Percentiles rank a stretch among this genome's conserved stretches.
Conservation (phyloP, 805 yeast species). For the Monosporozyma siamensis region DNA sequence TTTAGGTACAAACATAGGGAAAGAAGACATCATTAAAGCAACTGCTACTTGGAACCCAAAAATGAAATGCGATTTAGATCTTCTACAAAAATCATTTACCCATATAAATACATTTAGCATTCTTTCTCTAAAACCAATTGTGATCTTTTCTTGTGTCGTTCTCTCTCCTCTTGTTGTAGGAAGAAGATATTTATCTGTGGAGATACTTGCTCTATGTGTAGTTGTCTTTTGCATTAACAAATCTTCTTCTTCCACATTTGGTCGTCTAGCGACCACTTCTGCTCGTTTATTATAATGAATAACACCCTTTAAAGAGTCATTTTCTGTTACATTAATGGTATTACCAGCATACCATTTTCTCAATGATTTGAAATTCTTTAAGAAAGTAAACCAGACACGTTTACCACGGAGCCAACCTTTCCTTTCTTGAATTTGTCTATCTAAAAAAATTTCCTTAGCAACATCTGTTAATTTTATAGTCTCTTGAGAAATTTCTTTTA, state of each 20-base stretch:
- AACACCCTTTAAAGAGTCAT: slow-evolving; percentile 31
- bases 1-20: slow-evolving; percentile 42
- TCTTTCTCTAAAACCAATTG: not conserved
- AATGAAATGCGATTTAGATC: slow-evolving; percentile 31
- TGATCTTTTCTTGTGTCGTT: not conserved
- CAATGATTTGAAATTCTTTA: slow-evolving; percentile 29
- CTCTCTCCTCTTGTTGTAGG: not conserved
- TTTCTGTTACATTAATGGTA: slow-evolving; percentile 24
- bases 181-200: not conserved
- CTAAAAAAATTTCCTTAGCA: slow-evolving; percentile 24
- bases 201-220: slow-evolving; percentile 2
- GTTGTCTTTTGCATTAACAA: slow-evolving; percentile 18
- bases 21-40: slow-evolving; percentile 39
- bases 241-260: slow-evolving; percentile 22
- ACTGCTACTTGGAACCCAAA: slow-evolving; percentile 40
- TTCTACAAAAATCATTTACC: slow-evolving; percentile 14
- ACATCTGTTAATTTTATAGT: slow-evolving; percentile 29
- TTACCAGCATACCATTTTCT: slow-evolving; percentile 31
- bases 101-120: slow-evolving; percentile 4
- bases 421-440: slow-evolving; percentile 26
- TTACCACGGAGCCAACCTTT: slow-evolving; percentile 33
- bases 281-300: slow-evolving; percentile 3
- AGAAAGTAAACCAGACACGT: slow-evolving; percentile 36
- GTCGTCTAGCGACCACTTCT: slow-evolving; percentile 16
- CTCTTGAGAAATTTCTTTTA: slow-evolving; percentile 33